Evolutionary conservation across 2,329 filamentous ascomycete genomes (phyloP).

Genomic region (Bimuria novae-zelandiae): DNA sequence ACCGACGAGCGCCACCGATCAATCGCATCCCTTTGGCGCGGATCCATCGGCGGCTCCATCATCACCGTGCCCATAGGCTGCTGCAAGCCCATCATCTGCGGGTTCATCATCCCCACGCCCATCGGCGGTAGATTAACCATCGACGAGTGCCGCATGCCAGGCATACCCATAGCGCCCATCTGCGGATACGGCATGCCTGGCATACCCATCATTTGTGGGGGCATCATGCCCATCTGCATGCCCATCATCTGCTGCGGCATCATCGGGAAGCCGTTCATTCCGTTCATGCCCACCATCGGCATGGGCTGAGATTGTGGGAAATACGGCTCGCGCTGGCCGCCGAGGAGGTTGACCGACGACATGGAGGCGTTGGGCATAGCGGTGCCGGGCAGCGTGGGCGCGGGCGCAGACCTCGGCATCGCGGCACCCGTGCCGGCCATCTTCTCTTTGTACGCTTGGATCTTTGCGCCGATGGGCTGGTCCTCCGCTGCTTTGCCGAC

Average conservation of each 20-base stretch:
- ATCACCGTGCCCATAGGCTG: conserved; percentile 16
- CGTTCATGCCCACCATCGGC: conserved; percentile 27
- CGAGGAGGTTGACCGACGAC: conserved; percentile 18
- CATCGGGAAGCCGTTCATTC: conserved; percentile 19
- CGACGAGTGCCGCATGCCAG: conserved; percentile 16
- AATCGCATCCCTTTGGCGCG: conserved; percentile 60
- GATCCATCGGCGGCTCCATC: conserved; percentile 45
- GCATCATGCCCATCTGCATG: conserved; percentile 13
- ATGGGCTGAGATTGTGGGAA: conserved; percentile 17
- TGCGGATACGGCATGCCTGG: conserved; percentile 14
- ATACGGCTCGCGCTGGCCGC: conserved; percentile 17
- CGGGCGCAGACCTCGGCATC: conserved; percentile 10
- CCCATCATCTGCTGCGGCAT: conserved; percentile 19
- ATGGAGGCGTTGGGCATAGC: conserved; percentile 17
- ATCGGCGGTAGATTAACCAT: conserved; percentile 22
- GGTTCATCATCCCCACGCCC: conserved; percentile 9
- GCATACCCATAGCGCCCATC: conserved; percentile 23
- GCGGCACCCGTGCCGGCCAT: conserved; percentile 22
- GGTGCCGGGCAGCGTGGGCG: conserved; percentile 17
- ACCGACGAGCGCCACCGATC: conserved; percentile 62
- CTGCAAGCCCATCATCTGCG: conserved; percentile 11
- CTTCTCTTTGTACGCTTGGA: conserved; percentile 45
- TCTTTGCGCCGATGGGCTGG: conserved; percentile 36
- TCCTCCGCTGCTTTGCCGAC: conserved; percentile 33
- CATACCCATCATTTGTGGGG: conserved; percentile 14